Evolutionary conservation across 768 basidiomycete species (phyloP).

Genomic region (Boletus subparvulus): DNA sequence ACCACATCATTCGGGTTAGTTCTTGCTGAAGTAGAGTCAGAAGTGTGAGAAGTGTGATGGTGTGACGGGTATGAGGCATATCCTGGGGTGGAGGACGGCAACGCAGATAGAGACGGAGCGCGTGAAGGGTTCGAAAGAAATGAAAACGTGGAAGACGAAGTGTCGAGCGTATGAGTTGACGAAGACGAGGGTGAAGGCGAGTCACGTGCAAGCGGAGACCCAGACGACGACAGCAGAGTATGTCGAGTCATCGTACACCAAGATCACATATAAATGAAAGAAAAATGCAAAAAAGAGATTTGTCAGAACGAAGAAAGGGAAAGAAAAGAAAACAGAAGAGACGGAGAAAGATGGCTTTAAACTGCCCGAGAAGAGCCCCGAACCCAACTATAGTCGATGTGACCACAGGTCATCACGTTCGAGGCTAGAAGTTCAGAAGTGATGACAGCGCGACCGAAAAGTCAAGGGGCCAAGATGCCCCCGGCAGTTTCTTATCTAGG

Average conservation of each 20-base stretch:
- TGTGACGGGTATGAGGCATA: not conserved
- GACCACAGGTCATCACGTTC: not conserved
- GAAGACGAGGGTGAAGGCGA: not conserved
- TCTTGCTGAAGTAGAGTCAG: not conserved
- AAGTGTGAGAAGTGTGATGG: not conserved
- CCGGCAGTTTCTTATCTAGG: not conserved
- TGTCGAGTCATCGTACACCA: constrained; percentile 8
- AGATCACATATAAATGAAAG: not conserved
- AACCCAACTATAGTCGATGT: not conserved
- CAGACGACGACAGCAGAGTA: not conserved
- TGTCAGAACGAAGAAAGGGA: constrained; percentile 1
- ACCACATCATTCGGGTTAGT: constrained; percentile 10
- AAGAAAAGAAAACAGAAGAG: not conserved
- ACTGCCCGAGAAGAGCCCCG: not conserved
- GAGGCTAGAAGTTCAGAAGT: constrained; percentile 11
- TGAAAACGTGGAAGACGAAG: constrained; percentile 6
- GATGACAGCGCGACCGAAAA: not conserved
- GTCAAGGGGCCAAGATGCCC: not conserved
- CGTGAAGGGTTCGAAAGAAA: not conserved
- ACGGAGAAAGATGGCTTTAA: not conserved
- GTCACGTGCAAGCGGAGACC: not conserved
- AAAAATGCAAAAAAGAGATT: not conserved
- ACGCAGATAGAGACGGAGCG: not conserved
- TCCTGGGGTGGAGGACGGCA: not conserved
- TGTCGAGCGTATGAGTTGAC: not conserved